phyloP scores from a whole-genome alignment of 2,329 filamentous ascomycete genomes.

The Ascochyta clinopodiicola region DNA sequence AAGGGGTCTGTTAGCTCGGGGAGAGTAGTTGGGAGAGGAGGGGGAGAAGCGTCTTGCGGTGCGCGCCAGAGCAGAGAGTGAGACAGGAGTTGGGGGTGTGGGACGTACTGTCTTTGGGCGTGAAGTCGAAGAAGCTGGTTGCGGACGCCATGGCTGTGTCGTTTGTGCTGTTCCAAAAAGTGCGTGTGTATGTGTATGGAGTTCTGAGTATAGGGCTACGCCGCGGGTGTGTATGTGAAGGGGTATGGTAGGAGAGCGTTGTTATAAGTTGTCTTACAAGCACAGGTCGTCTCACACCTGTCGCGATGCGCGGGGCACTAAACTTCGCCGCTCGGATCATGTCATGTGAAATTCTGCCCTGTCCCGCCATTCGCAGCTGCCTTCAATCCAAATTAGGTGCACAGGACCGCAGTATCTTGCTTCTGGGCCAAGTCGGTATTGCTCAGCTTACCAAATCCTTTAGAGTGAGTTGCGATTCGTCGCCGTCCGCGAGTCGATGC shows the following conservation, averaged over 20 bases:
- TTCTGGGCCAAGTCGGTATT: constrained; percentile 13
- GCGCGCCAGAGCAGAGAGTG: too few species aligned
- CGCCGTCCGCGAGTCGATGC: constrained; percentile 4
- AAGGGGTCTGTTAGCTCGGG: constrained; percentile 7
- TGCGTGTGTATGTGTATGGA: not conserved
- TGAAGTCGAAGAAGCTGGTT: constrained; percentile 82
- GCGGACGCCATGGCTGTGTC: constrained; percentile 68
- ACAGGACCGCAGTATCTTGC: not conserved
- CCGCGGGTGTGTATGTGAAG: not conserved
- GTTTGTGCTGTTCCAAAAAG: constrained; percentile 12
- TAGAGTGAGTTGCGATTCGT: constrained; percentile 3
- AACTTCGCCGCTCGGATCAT: constrained; percentile 14
- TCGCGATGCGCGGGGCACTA: constrained; percentile 18
- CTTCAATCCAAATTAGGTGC: constrained; percentile 4
- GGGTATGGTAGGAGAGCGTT: not conserved
- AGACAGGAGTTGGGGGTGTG: not conserved
- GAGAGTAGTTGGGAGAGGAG: not conserved
- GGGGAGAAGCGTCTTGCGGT: not conserved
- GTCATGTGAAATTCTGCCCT: constrained; percentile 15
- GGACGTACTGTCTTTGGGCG: constrained; percentile 76
- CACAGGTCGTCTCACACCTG: not conserved
- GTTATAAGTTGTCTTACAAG: constrained; percentile 8
- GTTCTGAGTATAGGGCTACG: not conserved
- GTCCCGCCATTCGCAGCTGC: not conserved
- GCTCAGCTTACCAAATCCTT: constrained; percentile 12